Evolutionary conservation across 2,329 filamentous ascomycete genomes (phyloP), one percentile per base, ranked within the genome.

Genomic region (Diaporthe australafricana): DNA sequence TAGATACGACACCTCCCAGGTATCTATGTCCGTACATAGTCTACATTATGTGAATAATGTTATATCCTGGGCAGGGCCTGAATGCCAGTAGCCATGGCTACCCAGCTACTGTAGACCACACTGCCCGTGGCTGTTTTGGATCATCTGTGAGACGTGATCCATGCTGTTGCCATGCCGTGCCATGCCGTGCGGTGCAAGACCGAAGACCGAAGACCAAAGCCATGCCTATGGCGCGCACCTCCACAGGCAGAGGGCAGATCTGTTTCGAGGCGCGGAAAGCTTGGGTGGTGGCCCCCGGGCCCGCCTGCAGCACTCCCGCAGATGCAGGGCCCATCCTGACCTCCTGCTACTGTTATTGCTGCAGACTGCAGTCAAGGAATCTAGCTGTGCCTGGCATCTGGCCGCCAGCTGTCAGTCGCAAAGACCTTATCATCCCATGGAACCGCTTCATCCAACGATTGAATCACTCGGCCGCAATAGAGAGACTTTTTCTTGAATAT

Each of bases 81-180:
- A 25, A 62, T 25, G 56, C 45, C 38, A 45, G 17, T 17, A 30
- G n/a, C 20, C 11, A 3, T 2, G 8, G 16, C 25, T 30, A n/a
- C 16, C 40, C 56, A n/a, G 35, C 25, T 42, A 8, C 17, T 25
- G 55, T 22, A n/a, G n/a, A n/a, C n/a, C n/a, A 45, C 22, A 40
- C 25, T 20, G 57, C 57, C n/a, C 40, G 42, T 45, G 42, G 14
- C 30, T 50, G 60, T 50, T 50, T 65, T 50, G 60, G 42, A 30
- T 65, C 27, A 27, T 65, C 45, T 50, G 30, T 50, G 60, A 65
- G 60, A 65, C 60, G 20, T 65, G 60, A 38, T 65, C 60, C 60
- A 65, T 65, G 60, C 16, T 27, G 45, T 65, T 65, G 60, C 60
- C 60, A 65, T 50, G 60, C 60, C 35, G 45, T 48, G 60, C 60